Evolutionary conservation across 371 early-diverging fungal genomes (phyloP).

Genomic region (Apophysomyces variabilis): DNA sequence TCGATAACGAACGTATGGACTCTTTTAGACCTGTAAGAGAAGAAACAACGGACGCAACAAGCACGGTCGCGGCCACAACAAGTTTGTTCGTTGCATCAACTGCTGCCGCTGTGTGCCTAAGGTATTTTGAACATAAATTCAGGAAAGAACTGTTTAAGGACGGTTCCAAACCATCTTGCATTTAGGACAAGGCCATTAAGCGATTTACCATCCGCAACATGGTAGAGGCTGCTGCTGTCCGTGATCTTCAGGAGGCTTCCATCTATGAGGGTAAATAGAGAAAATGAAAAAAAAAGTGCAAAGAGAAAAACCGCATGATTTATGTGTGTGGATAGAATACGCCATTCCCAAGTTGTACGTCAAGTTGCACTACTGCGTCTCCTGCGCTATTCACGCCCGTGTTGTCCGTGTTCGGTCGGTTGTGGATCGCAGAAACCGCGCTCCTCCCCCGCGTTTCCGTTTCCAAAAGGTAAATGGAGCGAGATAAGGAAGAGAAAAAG

Average conservation of each 20-base stretch:
- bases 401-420: constrained; percentile 95
- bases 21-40: constrained; percentile 5
- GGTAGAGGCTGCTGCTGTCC: constrained; percentile 96
- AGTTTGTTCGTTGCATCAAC: constrained; percentile 96
- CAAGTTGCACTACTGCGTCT: constrained; percentile 97
- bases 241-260: constrained; percentile 95
- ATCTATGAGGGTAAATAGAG: constrained; percentile 76
- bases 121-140: constrained; percentile 24
- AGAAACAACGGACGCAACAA: constrained; percentile 86
- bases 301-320: neutral
- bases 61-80: constrained; percentile 97
- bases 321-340: constrained; percentile 60
- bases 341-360: constrained; percentile 97
- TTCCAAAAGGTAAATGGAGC: constrained; percentile 59
- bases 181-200: constrained; percentile 97
- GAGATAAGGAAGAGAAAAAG: neutral
- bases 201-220: constrained; percentile 96
- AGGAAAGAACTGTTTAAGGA: neutral
- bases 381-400: constrained; percentile 97
- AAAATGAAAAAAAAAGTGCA: neutral
- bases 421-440: constrained; percentile 88
- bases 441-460: constrained; percentile 86
- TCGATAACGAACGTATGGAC: neutral
- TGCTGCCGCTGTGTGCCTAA: constrained; percentile 97
- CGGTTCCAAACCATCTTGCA: neutral